These are phyloP conservation scores for Nothomitra cinnamomea DNA, from an alignment of 2,329 filamentous ascomycete species.

Conservation along the genomic window DNA sequence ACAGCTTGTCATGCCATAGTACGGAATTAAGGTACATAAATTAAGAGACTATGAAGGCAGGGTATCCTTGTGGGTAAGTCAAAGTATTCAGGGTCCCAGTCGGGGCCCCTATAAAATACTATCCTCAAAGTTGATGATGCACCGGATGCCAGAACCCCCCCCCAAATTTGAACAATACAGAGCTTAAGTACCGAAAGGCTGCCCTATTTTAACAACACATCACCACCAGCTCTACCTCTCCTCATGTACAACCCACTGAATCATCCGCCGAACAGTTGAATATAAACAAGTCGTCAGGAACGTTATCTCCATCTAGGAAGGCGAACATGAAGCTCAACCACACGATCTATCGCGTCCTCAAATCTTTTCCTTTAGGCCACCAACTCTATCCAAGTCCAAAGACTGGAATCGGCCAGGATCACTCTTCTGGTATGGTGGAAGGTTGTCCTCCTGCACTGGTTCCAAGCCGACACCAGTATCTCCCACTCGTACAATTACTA, in stretches of 20 bases:
- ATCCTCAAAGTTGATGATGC: no score
- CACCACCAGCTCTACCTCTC: no score
- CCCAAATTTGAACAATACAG: no score
- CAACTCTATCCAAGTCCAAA: constrained; percentile 85
- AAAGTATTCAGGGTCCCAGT: not conserved
- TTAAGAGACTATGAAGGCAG: constrained; percentile 1
- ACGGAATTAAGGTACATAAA: constrained; percentile 1
- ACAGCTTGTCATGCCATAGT: not conserved
- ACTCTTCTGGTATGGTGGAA: constrained; percentile 80
- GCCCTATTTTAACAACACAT: no score
- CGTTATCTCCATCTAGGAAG: not conserved
- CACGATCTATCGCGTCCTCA: not conserved
- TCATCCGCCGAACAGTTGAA: not conserved
- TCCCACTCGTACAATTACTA: constrained; percentile 81
- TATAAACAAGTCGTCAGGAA: not conserved
- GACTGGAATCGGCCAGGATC: constrained; percentile 71
- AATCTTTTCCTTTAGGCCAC: constrained; percentile 60
- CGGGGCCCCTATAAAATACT: no score
- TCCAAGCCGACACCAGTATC: constrained; percentile 81
- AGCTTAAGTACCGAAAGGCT: no score
- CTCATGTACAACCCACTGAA: not conserved
- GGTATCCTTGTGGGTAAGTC: not conserved
- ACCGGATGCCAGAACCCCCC: no score
- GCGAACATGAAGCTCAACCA: not conserved
- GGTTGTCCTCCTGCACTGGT: constrained; percentile 52